These are phyloP conservation scores for Phaeotremella skinneri DNA, from an alignment of 768 basidiomycete species.

Conservation along the genomic window DNA sequence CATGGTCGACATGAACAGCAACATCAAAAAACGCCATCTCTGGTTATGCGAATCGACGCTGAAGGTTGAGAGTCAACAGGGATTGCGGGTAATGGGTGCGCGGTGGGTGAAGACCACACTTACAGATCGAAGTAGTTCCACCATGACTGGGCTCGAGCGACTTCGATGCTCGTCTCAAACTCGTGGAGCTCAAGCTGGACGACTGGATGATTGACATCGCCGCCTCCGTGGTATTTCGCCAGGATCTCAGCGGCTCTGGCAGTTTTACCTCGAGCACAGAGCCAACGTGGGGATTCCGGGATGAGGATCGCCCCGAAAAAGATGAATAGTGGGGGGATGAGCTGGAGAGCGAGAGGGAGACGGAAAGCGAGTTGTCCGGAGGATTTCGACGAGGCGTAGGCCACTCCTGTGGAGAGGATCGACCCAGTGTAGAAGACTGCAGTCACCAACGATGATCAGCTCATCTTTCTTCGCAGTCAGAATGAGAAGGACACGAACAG, in stretches of 20 bases:
- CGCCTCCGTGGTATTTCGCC: constrained; percentile 57
- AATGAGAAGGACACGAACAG: constrained; percentile 2
- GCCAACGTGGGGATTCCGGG: constrained; percentile 61
- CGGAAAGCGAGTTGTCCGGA: constrained; percentile 33
- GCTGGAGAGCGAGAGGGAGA: constrained; percentile 41
- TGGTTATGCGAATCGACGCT: constrained; percentile 27
- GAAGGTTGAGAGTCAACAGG: constrained; percentile 4
- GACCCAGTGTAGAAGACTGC: constrained; percentile 33
- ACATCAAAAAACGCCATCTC: constrained; percentile 53
- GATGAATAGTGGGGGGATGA: constrained; percentile 37
- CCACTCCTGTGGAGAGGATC: constrained; percentile 38
- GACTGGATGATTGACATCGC: constrained; percentile 57
- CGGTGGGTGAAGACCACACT: not conserved
- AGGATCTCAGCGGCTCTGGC: constrained; percentile 56
- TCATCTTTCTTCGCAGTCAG: no score
- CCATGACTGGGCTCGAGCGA: constrained; percentile 61
- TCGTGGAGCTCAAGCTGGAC: constrained; percentile 59
- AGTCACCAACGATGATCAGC: not conserved
- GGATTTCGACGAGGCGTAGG: constrained; percentile 36
- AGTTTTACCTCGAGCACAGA: constrained; percentile 57
- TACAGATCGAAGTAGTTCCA: constrained; percentile 54
- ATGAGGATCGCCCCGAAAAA: constrained; percentile 48
- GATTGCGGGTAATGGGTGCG: not conserved
- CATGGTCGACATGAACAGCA: constrained; percentile 61
- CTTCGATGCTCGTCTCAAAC: constrained; percentile 57